These are phyloP conservation scores for Oleoguttula mirabilis DNA, from an alignment of 495 filamentous ascomycete species.

Conservation along the genomic window DNA sequence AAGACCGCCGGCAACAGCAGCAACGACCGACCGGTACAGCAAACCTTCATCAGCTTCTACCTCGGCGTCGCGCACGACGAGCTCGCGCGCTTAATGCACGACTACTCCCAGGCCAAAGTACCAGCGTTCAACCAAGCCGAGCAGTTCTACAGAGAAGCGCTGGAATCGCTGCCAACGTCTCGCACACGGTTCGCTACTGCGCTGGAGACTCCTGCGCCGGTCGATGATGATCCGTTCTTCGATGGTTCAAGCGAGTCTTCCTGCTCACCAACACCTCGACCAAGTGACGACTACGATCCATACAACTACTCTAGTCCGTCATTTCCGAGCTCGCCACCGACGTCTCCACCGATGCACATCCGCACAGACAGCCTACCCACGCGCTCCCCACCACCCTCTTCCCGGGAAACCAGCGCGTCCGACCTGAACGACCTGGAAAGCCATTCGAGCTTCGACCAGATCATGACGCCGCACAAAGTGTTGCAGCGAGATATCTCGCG, in stretches of 20 bases:
- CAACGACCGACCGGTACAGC: conserved; percentile 1
- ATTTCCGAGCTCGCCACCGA: not conserved
- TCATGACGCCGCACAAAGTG: conserved; percentile 9
- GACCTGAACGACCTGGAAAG: conserved; percentile 10
- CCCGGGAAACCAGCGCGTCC: conserved; percentile 2
- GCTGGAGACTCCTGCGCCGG: not conserved
- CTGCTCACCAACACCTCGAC: too few relatives aligned
- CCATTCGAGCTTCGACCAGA: conserved; percentile 17
- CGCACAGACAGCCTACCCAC: not conserved
- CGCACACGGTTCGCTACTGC: not conserved
- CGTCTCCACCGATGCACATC: not conserved
- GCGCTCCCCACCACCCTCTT: conserved; percentile 1
- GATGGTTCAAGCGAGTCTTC: not conserved
- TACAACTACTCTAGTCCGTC: not conserved
- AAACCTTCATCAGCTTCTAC: conserved; percentile 16
- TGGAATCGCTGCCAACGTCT: not conserved
- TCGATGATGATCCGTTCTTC: not conserved
- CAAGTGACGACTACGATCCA: not conserved
- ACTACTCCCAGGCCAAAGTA: conserved; percentile 10
- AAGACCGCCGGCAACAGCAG: not conserved
- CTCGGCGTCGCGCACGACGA: conserved; percentile 15
- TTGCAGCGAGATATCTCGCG: conserved; percentile 10
- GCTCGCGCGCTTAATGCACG: conserved; percentile 15
- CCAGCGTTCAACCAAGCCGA: conserved; percentile 12
- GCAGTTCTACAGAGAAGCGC: conserved; percentile 5